These are phyloP conservation scores for Naematelia encephala DNA, from an alignment of 768 basidiomycete genomes.

Conservation along the genomic window DNA sequence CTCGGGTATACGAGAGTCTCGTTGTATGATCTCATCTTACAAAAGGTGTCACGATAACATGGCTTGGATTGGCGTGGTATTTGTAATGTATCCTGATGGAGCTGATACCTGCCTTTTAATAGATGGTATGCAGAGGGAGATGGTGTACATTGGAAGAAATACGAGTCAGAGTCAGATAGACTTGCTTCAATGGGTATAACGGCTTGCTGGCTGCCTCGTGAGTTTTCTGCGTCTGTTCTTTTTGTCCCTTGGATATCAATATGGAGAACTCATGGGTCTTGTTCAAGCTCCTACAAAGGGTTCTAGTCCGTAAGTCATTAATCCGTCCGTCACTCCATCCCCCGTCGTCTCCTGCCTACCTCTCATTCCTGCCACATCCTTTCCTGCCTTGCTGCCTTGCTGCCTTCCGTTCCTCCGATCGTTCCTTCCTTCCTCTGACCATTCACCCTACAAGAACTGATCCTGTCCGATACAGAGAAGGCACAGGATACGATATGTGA, in stretches of 20 bases:
- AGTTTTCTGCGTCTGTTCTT: conserved; percentile 6
- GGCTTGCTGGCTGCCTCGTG: conserved; percentile 52
- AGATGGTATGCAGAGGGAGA: conserved; percentile 9
- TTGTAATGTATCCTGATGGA: neutral
- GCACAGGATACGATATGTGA: conserved; percentile 51
- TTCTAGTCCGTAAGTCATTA: conserved; percentile 34
- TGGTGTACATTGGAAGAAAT: conserved; percentile 50
- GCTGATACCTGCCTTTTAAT: neutral
- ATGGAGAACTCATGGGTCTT: neutral
- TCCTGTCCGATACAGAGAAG: conserved; percentile 28
- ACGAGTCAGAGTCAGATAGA: conserved; percentile 34
- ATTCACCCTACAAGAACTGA: neutral
- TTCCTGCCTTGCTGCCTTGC: too few relatives aligned
- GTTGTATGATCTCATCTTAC: too few relatives aligned
- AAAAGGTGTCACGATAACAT: too few relatives aligned
- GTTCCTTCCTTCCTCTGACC: neutral
- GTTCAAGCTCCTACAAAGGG: conserved; percentile 46
- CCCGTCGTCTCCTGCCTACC: too few relatives aligned
- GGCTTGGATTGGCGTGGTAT: too few relatives aligned
- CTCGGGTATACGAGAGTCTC: too few relatives aligned
- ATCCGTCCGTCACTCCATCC: too few relatives aligned
- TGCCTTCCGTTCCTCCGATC: too few relatives aligned
- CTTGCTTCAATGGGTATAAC: conserved; percentile 52
- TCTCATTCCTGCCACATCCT: too few relatives aligned
- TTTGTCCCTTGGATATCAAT: neutral